phyloP scores from a whole-genome alignment of 2,329 filamentous ascomycete species.

The Verticillium nonalfalfae region DNA sequence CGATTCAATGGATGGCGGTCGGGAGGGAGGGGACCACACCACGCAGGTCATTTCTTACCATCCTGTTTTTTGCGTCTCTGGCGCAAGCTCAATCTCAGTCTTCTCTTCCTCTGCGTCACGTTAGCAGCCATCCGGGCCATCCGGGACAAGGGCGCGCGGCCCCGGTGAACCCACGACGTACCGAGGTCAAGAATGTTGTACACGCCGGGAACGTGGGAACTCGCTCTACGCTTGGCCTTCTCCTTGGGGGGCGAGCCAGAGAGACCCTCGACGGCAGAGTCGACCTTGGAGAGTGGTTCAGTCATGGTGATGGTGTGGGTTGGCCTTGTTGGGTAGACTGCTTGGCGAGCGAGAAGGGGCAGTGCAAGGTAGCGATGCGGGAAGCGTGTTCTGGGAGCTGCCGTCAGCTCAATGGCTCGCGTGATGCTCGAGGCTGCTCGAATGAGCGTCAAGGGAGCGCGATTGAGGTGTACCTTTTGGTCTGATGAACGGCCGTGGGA shows the following conservation, averaged over 20 bases:
- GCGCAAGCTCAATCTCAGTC: constrained; percentile 65
- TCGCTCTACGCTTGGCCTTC: constrained; percentile 60
- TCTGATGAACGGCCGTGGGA: not conserved
- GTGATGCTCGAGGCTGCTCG: not conserved
- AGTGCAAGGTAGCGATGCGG: not conserved
- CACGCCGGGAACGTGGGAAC: constrained; percentile 67
- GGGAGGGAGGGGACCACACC: not conserved
- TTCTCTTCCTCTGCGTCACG: constrained; percentile 59
- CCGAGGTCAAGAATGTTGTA: constrained; percentile 82
- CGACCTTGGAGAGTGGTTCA: constrained; percentile 74
- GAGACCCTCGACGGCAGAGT: constrained; percentile 82
- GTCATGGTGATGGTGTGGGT: constrained; percentile 24
- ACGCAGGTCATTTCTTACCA: constrained; percentile 53
- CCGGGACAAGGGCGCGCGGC: not conserved
- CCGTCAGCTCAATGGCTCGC: not conserved
- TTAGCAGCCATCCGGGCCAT: constrained; percentile 4
- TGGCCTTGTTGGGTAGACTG: constrained; percentile 1
- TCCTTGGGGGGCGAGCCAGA: constrained; percentile 62
- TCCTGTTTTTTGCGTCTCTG: constrained; percentile 80
- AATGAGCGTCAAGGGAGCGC: not conserved
- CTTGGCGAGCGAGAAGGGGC: not conserved
- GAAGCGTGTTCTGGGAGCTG: not conserved
- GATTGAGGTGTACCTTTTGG: constrained; percentile 7
- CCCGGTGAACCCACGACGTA: constrained; percentile 35
- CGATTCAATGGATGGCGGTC: not conserved